Evolutionary conservation across 2,329 filamentous ascomycete species (phyloP), one percentile per base, ranked within the genome.

Genomic region (Xylariomycetidae sp.): DNA sequence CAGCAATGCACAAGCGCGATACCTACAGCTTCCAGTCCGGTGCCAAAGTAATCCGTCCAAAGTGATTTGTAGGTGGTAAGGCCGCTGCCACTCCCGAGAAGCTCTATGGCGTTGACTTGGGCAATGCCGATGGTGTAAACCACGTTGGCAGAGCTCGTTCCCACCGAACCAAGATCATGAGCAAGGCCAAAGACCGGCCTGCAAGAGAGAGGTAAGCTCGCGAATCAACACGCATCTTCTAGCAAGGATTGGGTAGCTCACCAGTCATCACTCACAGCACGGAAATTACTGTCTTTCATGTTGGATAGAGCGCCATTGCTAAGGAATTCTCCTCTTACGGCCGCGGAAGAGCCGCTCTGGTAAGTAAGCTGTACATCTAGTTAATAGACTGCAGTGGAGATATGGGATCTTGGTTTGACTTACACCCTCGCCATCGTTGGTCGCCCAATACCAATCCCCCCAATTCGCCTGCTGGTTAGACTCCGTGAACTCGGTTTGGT

Each of bases 151-250:
- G 50, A 50, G 19, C 35, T 52, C 1, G 35, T 38, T 3, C 56
- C 47, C 18, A 72, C 63, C 2, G 67, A 53, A 3, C 64, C 65
- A 34, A 85, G 72, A 30, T 78, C 68, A 37, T 79, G 75, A 8
- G 79, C 64, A 49, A 89, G 88, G 0, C 82, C 86, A 59, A 94
- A 93, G 1, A 92, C 83, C 0, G 87, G 87, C 63, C 85, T 67
- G 23, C 0, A 16, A 16, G 8, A 10, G 13, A 16, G 35, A 46
- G 29, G 25, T 34, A 25, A 16, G 32, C 26, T 20, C 24, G 13
- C 6, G 8, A 42, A 18, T 13, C 14, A 32, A 10, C n/a, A 14
- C 29, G 30, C n/a, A 10, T 23, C 19, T 5, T 19, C 8, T n/a
- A n/a, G n/a, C n/a, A n/a, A n/a, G n/a, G n/a, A n/a, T n/a, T 18